Conservation (phyloP, 352 stramenopile species). For the Thalassiosira livingstoniorum region DNA sequence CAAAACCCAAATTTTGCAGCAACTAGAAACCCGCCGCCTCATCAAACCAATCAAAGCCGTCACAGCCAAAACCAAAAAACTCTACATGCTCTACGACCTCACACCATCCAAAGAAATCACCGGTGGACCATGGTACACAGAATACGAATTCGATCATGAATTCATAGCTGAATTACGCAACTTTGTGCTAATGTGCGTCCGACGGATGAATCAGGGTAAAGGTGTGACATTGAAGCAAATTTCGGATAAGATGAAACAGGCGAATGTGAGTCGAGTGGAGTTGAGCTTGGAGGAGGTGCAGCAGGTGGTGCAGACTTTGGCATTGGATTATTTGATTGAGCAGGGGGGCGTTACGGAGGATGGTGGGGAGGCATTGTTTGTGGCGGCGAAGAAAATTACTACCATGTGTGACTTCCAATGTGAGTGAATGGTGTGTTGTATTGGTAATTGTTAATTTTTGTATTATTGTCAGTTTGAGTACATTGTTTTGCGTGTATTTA, state of each 20-base stretch:
- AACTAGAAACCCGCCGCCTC: slow-evolving; percentile 94
- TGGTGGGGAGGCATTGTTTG: slow-evolving; percentile 70
- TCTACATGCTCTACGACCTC: slow-evolving; percentile 95
- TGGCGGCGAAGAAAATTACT: slow-evolving; percentile 61
- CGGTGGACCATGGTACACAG: slow-evolving; percentile 99
- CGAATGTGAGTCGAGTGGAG: slow-evolving; percentile 76
- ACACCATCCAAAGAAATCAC: slow-evolving; percentile 98
- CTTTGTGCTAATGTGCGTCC: slow-evolving; percentile 88
- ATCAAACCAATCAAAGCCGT: slow-evolving; percentile 99
- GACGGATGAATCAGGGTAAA: slow-evolving; percentile 70
- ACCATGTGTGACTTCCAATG: slow-evolving; percentile 83
- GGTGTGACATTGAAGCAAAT: slow-evolving; percentile 77
- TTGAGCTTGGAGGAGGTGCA: slow-evolving; percentile 77
- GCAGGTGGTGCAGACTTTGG: slow-evolving; percentile 83
- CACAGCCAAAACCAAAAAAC: slow-evolving; percentile 99
- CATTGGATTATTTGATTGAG: slow-evolving; percentile 83
- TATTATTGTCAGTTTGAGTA: too few relatives aligned
- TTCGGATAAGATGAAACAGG: slow-evolving; percentile 77
- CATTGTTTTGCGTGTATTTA: too few relatives aligned
- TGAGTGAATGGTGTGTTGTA: slow-evolving; percentile 2
- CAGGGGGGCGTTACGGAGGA: slow-evolving; percentile 54
- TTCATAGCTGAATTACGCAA: slow-evolving; percentile 97
- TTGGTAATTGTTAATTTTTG: too few relatives aligned
- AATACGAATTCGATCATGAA: slow-evolving; percentile 98
- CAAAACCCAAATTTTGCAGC: slow-evolving; percentile 28